phyloP scores from a whole-genome alignment of 1,139 yeast species.

The Meyerozyma guilliermondii region DNA sequence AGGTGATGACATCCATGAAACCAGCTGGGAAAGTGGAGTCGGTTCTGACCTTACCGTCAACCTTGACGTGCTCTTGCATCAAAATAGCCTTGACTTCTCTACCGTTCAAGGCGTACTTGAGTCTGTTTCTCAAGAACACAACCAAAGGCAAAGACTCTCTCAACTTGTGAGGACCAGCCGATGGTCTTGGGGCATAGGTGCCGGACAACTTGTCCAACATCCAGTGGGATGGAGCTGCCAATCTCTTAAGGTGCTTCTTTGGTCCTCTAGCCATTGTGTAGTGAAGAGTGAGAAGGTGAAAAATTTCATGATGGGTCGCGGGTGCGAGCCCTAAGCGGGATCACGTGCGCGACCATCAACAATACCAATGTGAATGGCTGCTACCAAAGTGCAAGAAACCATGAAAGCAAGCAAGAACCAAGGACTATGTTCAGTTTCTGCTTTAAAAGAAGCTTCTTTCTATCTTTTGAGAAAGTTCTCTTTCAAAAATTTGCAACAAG shows the following conservation, averaged over 20 bases:
- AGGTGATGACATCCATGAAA: constrained; percentile 96
- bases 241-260: constrained; percentile 42
- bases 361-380: too few relatives aligned
- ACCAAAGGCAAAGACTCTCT: constrained; percentile 97
- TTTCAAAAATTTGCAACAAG: too few relatives aligned
- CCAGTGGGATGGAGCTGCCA: constrained; percentile 95
- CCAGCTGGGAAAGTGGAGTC: constrained; percentile 99
- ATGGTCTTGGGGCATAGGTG: constrained; percentile 99
- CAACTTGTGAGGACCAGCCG: constrained; percentile 99
- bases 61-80: constrained; percentile 99
- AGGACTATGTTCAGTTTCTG: too few relatives aligned
- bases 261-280: constrained; percentile 24
- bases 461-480: too few relatives aligned
- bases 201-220: constrained; percentile 99
- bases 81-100: constrained; percentile 98
- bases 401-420: too few relatives aligned
- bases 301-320: neutral
- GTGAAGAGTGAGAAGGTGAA: constrained; percentile 5
- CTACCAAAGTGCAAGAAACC: too few relatives aligned
- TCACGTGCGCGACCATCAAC: too few relatives aligned
- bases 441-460: too few relatives aligned
- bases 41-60: constrained; percentile 99
- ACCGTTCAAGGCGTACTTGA: constrained; percentile 14
- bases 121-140: constrained; percentile 13
- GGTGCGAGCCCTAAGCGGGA: neutral